Base-by-base conservation (phyloP, 805 yeast species). In the Danielia reshetovae region DNA sequence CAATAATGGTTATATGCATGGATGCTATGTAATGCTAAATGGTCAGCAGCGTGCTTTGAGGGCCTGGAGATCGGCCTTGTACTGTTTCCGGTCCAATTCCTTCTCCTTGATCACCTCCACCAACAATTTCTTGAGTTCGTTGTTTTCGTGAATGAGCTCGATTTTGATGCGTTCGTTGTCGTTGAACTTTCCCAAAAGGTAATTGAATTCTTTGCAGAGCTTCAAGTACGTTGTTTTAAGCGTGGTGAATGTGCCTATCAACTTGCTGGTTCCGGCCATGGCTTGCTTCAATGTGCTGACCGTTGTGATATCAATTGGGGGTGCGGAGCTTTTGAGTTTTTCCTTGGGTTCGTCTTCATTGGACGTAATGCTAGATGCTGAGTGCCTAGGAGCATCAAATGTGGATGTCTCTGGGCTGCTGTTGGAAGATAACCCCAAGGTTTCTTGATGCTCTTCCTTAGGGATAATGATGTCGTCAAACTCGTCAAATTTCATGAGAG, bases 201-300 rank as follows among this genome's bases (percentile, higher is more conserved):
- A 60, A 37, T 62, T 62, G 52, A 61, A 62, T 36, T 62, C 68
- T 35, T 57, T 60, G 43, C 68, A 62, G 32, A 62, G 55, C 42
- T 62, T 61, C 39, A 62, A 46, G 43, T 62, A 62, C 4, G 68
- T 60, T 4, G 55, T 46, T 34, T 57, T 57, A 32, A 62, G 51
- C 2, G 61, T 51, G 3, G 67, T 57, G 47, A 55, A 61, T 2
- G 62, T 54, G 4, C 58, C 53, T 16, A 57, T 47, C 24, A 60
- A 45, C 30, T 54, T 52, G 38, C 57, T 52, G 29, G 45, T 45
- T 22, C 51, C 39, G 18, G 51, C 41, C 58, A 55, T 55, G n/a
- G 52, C 45, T 24, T 38, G 36, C 33, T 55, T 55, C 27, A 55
- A 29, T 16, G 43, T 35, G 15, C 38, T 35, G 14, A 55, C 36